Conservation (phyloP, 129 eudicot species). For the Silybum marianum region DNA sequence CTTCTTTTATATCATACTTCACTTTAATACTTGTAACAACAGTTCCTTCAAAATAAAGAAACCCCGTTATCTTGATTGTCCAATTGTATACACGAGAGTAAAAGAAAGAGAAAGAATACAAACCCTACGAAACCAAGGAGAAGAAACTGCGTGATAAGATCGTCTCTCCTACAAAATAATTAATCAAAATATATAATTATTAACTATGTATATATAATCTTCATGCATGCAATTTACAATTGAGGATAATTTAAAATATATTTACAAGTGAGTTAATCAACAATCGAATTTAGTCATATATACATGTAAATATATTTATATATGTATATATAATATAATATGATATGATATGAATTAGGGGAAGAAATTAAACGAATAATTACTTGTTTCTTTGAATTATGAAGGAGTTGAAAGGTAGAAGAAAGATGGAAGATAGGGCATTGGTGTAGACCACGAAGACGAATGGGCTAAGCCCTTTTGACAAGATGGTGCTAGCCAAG, state of each 20-base stretch:
- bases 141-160: conserved; percentile 34
- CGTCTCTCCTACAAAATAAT: conserved; percentile 31
- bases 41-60: background rate
- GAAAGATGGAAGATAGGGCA: conserved; percentile 61
- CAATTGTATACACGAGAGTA: background rate
- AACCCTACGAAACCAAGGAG: conserved; percentile 47
- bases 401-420: conserved; percentile 53
- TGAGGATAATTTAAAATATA: background rate
- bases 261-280: background rate
- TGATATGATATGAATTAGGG: background rate
- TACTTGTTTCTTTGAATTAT: conserved; percentile 39
- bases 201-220: background rate
- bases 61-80: background rate
- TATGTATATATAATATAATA: background rate
- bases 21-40: background rate
- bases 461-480: conserved; percentile 68
- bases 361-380: background rate
- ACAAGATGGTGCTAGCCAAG: conserved; percentile 60
- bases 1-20: background rate
- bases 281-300: background rate
- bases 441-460: conserved; percentile 79
- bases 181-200: background rate
- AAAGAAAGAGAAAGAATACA: background rate
- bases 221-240: conserved; percentile 25
- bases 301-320: background rate